A percentile compares a stretch with the other conserved stretches of the same genome.
Conservation (phyloP, 345 rosid genomes). For the Acer negundo region DNA sequence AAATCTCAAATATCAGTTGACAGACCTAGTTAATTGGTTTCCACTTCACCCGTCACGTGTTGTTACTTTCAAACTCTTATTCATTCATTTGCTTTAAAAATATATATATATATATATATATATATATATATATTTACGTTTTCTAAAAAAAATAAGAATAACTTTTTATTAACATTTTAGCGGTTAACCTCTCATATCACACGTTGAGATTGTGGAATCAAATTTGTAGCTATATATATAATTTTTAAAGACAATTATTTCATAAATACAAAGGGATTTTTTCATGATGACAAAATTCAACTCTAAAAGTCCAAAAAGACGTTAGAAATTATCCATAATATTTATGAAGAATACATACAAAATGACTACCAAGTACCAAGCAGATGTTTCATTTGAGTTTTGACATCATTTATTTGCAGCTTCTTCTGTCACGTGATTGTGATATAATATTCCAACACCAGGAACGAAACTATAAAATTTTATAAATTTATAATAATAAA, state of each 20-base stretch:
- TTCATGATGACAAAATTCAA: background rate
- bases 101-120: too few species aligned
- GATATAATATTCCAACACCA: conserved; percentile 1
- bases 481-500: background rate
- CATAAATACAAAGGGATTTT: background rate
- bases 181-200: too few species aligned
- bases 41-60: too few species aligned
- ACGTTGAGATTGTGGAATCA: too few species aligned
- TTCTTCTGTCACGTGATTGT: conserved; percentile 9
- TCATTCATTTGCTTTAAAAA: too few species aligned
- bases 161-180: too few species aligned
- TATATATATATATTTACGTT: too few species aligned
- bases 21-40: too few species aligned
- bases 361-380: background rate
- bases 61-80: too few species aligned
- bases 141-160: too few species aligned
- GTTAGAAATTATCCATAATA: background rate
- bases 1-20: too few species aligned
- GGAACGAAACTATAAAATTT: background rate
- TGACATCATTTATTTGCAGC: conserved; percentile 13
- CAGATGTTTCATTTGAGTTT: background rate
- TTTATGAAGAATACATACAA: background rate
- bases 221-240: too few species aligned
- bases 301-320: background rate
- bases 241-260: background rate